Percentiles rank a stretch among this genome's conserved stretches.
These are phyloP conservation scores for Penicillium sp. DNA, from an alignment of 2,329 filamentous ascomycete species.

Conservation along the genomic window DNA sequence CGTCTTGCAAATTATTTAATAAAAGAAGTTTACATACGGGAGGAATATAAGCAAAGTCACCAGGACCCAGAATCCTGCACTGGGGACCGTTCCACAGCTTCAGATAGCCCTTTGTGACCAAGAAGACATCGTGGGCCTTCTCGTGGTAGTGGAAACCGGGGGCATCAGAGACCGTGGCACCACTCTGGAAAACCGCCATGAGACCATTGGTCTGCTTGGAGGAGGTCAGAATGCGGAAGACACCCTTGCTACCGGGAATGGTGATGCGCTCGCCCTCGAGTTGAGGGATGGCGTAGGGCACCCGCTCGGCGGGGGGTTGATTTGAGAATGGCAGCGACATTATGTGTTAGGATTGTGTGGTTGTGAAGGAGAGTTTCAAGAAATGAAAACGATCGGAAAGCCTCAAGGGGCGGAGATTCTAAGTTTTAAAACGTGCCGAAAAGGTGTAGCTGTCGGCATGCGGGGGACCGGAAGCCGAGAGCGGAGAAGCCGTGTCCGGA, in stretches of 20 bases:
- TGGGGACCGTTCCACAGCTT: slow-evolving; percentile 66
- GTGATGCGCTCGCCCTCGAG: slow-evolving; percentile 59
- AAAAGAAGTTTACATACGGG: slow-evolving; percentile 49
- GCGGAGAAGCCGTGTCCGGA: slow-evolving; percentile 31
- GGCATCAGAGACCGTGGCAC: slow-evolving; percentile 49
- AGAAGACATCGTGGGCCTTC: slow-evolving; percentile 64
- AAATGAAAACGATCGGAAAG: not conserved
- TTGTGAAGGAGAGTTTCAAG: not conserved
- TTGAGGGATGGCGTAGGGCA: slow-evolving; percentile 56
- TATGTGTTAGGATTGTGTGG: not conserved
- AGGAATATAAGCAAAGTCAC: slow-evolving; percentile 65
- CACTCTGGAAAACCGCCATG: slow-evolving; percentile 59
- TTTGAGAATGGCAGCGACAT: slow-evolving; percentile 37
- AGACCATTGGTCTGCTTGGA: slow-evolving; percentile 59
- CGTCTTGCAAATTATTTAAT: not conserved
- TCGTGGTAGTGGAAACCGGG: slow-evolving; percentile 63
- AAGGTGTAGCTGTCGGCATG: slow-evolving; percentile 18
- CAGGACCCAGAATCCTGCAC: slow-evolving; percentile 59
- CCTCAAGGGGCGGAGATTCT: not conserved
- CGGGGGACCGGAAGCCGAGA: slow-evolving; percentile 25
- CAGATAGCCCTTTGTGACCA: slow-evolving; percentile 61
- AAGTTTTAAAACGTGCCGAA: slow-evolving; percentile 16
- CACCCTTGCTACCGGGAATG: slow-evolving; percentile 60
- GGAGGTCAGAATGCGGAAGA: slow-evolving; percentile 59
- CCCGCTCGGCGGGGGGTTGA: slow-evolving; percentile 47